Evolutionary conservation across 768 basidiomycete species (phyloP), one percentile per base, ranked within the genome.

Genomic region (Rhodotorula taiwanensis): DNA sequence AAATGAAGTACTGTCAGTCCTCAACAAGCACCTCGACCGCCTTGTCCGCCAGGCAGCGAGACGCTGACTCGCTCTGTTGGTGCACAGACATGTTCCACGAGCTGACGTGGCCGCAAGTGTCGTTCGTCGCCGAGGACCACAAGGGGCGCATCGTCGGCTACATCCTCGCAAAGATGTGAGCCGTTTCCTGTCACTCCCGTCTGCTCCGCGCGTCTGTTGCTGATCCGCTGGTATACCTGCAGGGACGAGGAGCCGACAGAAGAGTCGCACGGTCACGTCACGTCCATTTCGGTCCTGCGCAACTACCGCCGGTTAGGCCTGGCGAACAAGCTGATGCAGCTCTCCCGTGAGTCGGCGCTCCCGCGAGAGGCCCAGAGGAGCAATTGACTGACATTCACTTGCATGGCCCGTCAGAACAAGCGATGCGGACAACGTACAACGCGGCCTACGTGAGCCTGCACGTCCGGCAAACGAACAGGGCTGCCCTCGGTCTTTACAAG

Each of bases 81-180:
- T n/a, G n/a, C n/a, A 23, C 70, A 93, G 91, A 91, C 79, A 82
- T 93, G 52, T 93, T 90, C 75, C 91, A 93, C 73, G 81, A 83
- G 13, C 79, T 92, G 77, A 90, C 89, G 10, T 97, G 92, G 92
- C 91, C 92, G 1, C 85, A 89, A 64, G 81, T 95, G 25, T 93
- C 89, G 13, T 94, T 87, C 71, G 90, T 97, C 10, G 92, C 92
- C 0, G 90, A 91, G 72, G 90, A 93, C 70, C 81, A 84, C 71
- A 85, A 88, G 72, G 91, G 91, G 2, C 80, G 87, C 59, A 86
- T 97, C 58, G 89, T 97, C 3, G 92, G 92, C 34, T 97, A 97
- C 75, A 92, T 94, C 41, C 78, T 97, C n/a, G 90, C 88, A 4
- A 93, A 93, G 76, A 94, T 95, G 92, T 94, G 66, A 50, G 83